Evolutionary conservation across 176 grass and related monocot species (phyloP).

Genomic region (Guadua angustifolia): DNA sequence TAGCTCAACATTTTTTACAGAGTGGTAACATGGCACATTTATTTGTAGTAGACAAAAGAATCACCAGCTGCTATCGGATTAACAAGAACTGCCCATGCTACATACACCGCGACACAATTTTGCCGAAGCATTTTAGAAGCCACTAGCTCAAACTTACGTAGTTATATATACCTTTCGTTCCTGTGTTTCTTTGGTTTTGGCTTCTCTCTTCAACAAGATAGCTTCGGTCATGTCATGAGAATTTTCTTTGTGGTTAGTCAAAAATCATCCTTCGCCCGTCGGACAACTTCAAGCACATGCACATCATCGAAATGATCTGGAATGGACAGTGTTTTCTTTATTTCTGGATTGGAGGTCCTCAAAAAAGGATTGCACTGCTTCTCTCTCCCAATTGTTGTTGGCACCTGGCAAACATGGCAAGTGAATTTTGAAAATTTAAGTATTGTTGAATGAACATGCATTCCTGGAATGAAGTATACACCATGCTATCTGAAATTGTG

Average conservation of each 20-base stretch:
- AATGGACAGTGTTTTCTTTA: constrained; percentile 70
- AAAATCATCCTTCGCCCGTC: constrained; percentile 86
- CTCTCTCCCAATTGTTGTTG: constrained; percentile 83
- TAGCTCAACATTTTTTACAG: constrained; percentile 26
- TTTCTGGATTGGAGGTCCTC: constrained; percentile 78
- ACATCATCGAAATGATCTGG: constrained; percentile 71
- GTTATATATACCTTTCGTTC: constrained; percentile 46
- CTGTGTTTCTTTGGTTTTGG: constrained; percentile 42
- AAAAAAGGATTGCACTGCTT: constrained; percentile 97
- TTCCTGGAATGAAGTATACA: constrained; percentile 6
- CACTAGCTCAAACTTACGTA: constrained; percentile 30
- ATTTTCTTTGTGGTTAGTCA: constrained; percentile 50
- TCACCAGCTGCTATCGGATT: constrained; percentile 35
- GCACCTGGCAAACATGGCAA: constrained; percentile 57
- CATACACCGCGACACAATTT: constrained; percentile 55
- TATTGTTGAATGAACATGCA: neutral
- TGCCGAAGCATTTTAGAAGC: constrained; percentile 45
- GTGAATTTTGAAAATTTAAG: neutral
- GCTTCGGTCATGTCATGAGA: constrained; percentile 26
- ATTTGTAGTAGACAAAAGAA: constrained; percentile 56
- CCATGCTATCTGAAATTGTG: neutral
- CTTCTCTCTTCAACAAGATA: constrained; percentile 36
- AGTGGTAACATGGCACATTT: constrained; percentile 30
- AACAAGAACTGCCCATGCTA: constrained; percentile 50
- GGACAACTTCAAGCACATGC: constrained; percentile 69